Evolutionary conservation across 139 green algal species (phyloP), one percentile per base, ranked within the genome.

Genomic region (Tetradesmus lagerheimii): DNA sequence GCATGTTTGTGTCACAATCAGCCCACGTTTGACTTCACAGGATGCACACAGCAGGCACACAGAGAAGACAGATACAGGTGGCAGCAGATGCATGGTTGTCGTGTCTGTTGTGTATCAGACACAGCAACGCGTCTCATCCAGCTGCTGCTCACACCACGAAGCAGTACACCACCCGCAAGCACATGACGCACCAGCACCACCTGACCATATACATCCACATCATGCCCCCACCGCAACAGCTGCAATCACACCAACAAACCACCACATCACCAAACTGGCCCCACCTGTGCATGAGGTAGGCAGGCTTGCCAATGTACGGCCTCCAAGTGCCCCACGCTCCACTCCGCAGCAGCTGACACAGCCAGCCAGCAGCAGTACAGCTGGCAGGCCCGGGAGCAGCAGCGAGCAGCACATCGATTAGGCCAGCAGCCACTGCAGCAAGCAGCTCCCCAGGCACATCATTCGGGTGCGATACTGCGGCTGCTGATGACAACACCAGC

Each of bases 281-380:
- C 14, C 43, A 91, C 87, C 86, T 90, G 38, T 90, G 74, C 86
- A 90, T 31, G 1, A 90, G 74, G 43, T 83, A 74, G 20, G 75
- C 45, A 37, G 74, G 43, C 20, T 74, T 83, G 45, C 79, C 87
- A 4, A 91, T 23, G 39, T 81, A 80, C 23, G 78, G 78, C 39
- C 57, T 31, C 87, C 78, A 91, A 8, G 47, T 12, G 9, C 34
- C 23, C 87, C 87, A 91, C 15, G 57, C n/a, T 9, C 53, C 62
- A 38, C 87, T 75, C 1, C 31, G 53, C 78, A 91, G 38, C 87
- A 80, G 47, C 53, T 87, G 77, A 27, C 53, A 38, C 53, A 91
- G 57, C 87, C 37, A 47, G 11, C 25, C 53, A 29, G 53, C 87
- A 78, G 87, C 87, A 57, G 45, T 71, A 57, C 87, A 87, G 87